These are phyloP conservation scores for Monilinia aucupariae DNA, from an alignment of 2,329 filamentous ascomycete species.

Conservation along the genomic window DNA sequence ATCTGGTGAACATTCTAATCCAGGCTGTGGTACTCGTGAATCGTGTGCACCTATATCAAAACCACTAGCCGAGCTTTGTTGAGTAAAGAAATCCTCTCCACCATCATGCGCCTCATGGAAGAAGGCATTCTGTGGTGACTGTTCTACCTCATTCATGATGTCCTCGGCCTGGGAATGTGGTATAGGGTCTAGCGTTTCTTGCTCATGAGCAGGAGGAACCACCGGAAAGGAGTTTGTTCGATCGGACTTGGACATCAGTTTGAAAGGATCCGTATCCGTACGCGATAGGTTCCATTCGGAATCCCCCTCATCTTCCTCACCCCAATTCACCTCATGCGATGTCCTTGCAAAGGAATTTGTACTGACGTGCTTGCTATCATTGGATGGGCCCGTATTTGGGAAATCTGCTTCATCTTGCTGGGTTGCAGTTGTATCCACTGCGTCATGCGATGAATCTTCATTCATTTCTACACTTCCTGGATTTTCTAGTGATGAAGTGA, in stretches of 20 bases:
- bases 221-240: constrained; percentile 59
- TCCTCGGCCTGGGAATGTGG: constrained; percentile 49
- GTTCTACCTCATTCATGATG: constrained; percentile 49
- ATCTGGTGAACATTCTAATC: constrained; percentile 15
- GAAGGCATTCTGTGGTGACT: constrained; percentile 29
- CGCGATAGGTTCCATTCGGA: constrained; percentile 51
- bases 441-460: constrained; percentile 25
- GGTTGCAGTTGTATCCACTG: constrained; percentile 13
- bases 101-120: constrained; percentile 39
- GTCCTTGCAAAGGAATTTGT: constrained; percentile 60
- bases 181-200: constrained; percentile 35
- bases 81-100: constrained; percentile 43
- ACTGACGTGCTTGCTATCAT: constrained; percentile 50
- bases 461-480: constrained; percentile 30
- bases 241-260: constrained; percentile 52
- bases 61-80: constrained; percentile 35
- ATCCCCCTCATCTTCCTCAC: constrained; percentile 48
- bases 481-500: constrained; percentile 28
- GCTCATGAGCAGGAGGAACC: constrained; percentile 43
- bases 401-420: constrained; percentile 25
- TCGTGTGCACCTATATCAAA: constrained; percentile 8
- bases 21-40: not conserved
- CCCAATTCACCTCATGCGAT: constrained; percentile 56
- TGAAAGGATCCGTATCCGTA: constrained; percentile 52
- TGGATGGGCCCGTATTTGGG: constrained; percentile 28